phyloP scores from a whole-genome alignment of 2,329 filamentous ascomycete species.

The Sclerotinia glacialis region DNA sequence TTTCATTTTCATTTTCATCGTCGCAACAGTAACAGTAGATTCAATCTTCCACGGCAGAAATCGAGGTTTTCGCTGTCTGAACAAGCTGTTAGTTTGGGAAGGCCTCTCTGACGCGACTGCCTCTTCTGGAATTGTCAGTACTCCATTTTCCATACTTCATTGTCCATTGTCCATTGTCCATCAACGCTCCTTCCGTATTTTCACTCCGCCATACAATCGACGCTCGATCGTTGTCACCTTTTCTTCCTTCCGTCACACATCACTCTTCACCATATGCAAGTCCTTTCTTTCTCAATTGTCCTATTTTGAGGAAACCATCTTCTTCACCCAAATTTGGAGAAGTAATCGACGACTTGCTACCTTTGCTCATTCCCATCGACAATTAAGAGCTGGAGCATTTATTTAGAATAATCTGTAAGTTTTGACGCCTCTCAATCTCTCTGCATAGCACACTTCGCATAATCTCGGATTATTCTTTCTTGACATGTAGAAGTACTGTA shows the following conservation, averaged over 20 bases:
- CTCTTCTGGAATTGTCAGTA: not conserved
- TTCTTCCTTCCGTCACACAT: conserved; percentile 23
- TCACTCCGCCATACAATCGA: not conserved
- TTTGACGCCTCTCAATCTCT: not conserved
- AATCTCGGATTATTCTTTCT: not conserved
- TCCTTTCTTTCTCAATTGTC: conserved; percentile 17
- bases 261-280: conserved; percentile 10
- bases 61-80: not conserved
- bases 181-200: conserved; percentile 7
- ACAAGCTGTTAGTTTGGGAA: not conserved
- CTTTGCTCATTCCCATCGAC: conserved; percentile 34
- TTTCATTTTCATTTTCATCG: too few relatives aligned
- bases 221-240: conserved; percentile 4
- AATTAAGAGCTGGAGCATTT: conserved; percentile 16
- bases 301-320: conserved; percentile 20
- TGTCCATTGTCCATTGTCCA: too few relatives aligned
- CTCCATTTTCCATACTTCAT: not conserved
- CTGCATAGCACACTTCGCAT: not conserved
- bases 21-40: not conserved
- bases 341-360: conserved; percentile 30
- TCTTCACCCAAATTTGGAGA: conserved; percentile 24
- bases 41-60: not conserved
- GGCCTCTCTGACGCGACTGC: not conserved
- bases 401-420: conserved; percentile 12
- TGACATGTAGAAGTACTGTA: not conserved